Evolutionary conservation across 2,329 filamentous ascomycete species (phyloP), one percentile per base, ranked within the genome.

Genomic region (Cytospora paraplurivora): DNA sequence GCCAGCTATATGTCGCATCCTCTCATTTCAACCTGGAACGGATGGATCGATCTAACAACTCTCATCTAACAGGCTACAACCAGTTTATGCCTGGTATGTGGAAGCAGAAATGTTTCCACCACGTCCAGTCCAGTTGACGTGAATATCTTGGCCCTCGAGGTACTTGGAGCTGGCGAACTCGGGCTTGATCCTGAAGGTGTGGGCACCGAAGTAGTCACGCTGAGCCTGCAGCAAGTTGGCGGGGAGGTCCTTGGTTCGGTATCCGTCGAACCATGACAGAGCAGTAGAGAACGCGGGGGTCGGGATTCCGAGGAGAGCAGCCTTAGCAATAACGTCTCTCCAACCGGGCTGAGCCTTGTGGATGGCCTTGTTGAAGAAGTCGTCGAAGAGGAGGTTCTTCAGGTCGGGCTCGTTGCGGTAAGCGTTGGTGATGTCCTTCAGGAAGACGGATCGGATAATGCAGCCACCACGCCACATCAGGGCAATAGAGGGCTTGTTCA

Each of bases 401-500:
- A 99, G 90, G 70, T 97, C 90, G 70, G 92, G 91, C 85, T 97
- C 88, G 71, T 86, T 88, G 82, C 94, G 94, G 88, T 97, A 99
- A 60, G 95, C 95, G 70, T 89, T 89, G 72, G 95, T 99, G 82
- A 99, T 99, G 79, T 99, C 94, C 89, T 98, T 98, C 71, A 99
- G 84, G 92, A 99, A 99, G 76, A 99, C 95, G 70, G 95, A 98
- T 79, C 95, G 94, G 83, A 99, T 99, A 74, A 99, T 99, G 87
- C 95, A 99, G 72, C 95, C 95, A 83, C 95, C 95, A 78, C 95
- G 92, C 95, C 95, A 99, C 95, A 99, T 99, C 76, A 99, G 90
- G 72, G 95, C 95, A 75, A 99, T 99, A 73, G 96, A 97, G 70
- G 95, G 95, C 90, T 98, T 98, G 90, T 99, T 97, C 72, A 99